Base-by-base conservation (phyloP, 371 early-diverging fungal species). In the Rhizopus stolonifer region DNA sequence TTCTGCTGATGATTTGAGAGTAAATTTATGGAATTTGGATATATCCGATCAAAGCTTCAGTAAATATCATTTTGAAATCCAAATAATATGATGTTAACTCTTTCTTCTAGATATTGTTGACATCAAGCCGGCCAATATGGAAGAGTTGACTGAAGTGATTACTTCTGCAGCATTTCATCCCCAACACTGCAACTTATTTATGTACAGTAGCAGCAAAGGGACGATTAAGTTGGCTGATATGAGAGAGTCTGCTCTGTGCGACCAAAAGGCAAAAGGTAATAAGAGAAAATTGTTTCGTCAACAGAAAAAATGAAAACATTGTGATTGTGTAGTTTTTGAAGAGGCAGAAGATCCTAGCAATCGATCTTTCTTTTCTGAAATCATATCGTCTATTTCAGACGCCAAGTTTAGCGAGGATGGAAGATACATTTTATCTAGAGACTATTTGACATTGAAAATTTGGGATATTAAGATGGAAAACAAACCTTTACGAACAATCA, bases 401-500 rank as follows among this genome's bases (percentile, higher is more conserved):
- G 88, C 95, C 56, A 92, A 93, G 72, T 99, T 98, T 67, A 91
- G 92, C 67, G 76, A 83, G 40, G 96, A 98, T 74, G 99, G 99
- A 4, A 85, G 96, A 19, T 97, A 98, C 67, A 93, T 99, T 56
- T 77, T 99, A 32, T 91, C 99, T 15, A 81, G 99, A 26, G 98
- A 99, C 66, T 99, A 98, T 67, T 78, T 97, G 39, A 94, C 95
- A 8, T 65, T 99, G 53, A 94, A 95, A 67, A 83, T 99, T 54
- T 99, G 99, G 99, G 99, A 99, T 71, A 86, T 98, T 76, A 93
- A 92, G 68, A 99, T 96, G 96, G 92, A 95, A 56, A 85, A 71
- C 29, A 81, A 86, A 59, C 99, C 99, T 1, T 84, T 99, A 15
- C 85, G 92, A 63, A 92, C 93, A 25, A 94, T 99, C 73, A 86